A percentile compares a stretch with the other conserved stretches of the same genome.
Evolutionary conservation across 148 eudicot species (phyloP).

Genomic region (Rhododendron ferrugineum): DNA sequence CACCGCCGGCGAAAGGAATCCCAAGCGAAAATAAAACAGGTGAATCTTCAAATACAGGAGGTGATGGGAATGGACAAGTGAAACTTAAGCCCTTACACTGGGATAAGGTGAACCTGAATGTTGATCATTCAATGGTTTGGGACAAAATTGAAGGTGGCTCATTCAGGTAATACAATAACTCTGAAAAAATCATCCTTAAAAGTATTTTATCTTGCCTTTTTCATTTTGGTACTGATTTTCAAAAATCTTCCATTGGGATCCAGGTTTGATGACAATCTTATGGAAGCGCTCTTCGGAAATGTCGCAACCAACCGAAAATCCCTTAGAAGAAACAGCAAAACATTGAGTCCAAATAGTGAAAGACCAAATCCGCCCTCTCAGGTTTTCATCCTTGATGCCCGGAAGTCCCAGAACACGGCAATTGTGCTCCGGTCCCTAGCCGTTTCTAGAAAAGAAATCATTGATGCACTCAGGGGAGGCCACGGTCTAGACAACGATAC

Average conservation of each 20-base stretch:
- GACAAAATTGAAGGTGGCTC: conserved; percentile 67
- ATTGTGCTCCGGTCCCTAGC: conserved; percentile 69
- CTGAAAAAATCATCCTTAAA: not conserved
- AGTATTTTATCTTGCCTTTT: not conserved
- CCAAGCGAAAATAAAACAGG: not conserved
- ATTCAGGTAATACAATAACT: conserved; percentile 49
- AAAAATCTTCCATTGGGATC: not conserved
- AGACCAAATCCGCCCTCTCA: conserved; percentile 37
- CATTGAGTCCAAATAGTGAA: conserved; percentile 19
- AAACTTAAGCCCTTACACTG: conserved; percentile 90
- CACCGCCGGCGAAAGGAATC: not conserved
- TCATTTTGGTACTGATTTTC: conserved; percentile 1
- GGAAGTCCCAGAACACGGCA: conserved; percentile 76
- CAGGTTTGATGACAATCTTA: conserved; percentile 80
- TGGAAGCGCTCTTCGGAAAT: conserved; percentile 82
- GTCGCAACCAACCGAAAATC: conserved; percentile 60
- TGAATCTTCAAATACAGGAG: conserved; percentile 15
- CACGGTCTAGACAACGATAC: conserved; percentile 55
- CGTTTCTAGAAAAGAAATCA: conserved; percentile 45
- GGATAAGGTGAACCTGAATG: conserved; percentile 78
- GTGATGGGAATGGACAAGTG: conserved; percentile 46
- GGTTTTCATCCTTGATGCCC: conserved; percentile 56
- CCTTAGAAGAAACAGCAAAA: conserved; percentile 19
- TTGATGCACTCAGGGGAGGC: conserved; percentile 52
- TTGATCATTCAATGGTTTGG: conserved; percentile 85